Percentiles rank a stretch among this genome's conserved stretches.
Evolutionary conservation across 73 alveolate genomes (phyloP).

Genomic region (Uronychia setigera): DNA sequence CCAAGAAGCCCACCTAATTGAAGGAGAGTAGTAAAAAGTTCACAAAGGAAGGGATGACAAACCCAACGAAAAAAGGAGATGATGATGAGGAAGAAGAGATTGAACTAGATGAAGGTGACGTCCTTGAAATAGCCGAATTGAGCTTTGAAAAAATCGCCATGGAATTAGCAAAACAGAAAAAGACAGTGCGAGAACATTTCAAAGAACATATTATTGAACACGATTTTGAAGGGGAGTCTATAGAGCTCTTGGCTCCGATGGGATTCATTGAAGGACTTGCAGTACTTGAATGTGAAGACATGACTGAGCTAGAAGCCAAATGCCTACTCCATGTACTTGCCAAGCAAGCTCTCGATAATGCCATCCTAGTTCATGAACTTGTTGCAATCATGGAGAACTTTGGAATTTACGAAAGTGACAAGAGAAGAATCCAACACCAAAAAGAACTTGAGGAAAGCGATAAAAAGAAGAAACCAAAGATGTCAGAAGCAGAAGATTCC

Average conservation of each 20-base stretch:
- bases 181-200: conserved; percentile 44
- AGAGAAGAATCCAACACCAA: not conserved
- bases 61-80: too few species aligned
- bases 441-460: not conserved
- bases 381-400: conserved; percentile 69
- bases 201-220: conserved; percentile 32
- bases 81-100: conserved; percentile 33
- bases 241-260: conserved; percentile 51
- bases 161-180: conserved; percentile 27
- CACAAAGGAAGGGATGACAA: conserved; percentile 1
- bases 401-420: conserved; percentile 50
- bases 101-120: conserved; percentile 57
- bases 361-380: conserved; percentile 61
- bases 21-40: conserved; percentile 2
- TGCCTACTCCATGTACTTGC: conserved; percentile 69
- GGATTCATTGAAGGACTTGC: conserved; percentile 58
- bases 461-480: not conserved
- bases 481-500: not conserved
- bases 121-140: conserved; percentile 66
- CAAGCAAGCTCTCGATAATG: conserved; percentile 59
- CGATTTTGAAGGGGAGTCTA: conserved; percentile 35
- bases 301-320: conserved; percentile 55
- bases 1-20: not conserved
- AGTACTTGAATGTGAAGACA: conserved; percentile 28
- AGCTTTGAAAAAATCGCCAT: conserved; percentile 59